A percentile compares a stretch with the other conserved stretches of the same genome.
phyloP scores from a whole-genome alignment of 192 early-diverging fungal species.

The Kickxella alabastrina region DNA sequence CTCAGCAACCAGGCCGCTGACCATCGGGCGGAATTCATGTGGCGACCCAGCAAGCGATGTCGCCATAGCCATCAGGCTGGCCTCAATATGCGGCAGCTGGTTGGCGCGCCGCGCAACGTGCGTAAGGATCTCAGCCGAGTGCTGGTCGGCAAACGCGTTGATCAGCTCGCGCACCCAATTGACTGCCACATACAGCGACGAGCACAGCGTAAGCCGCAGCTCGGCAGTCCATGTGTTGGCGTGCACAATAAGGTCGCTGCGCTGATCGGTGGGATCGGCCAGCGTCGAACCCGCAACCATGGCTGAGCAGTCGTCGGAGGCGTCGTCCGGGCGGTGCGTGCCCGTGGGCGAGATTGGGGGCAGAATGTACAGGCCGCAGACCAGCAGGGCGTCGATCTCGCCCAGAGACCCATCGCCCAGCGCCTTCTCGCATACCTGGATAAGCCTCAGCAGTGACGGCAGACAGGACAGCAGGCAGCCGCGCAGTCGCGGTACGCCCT shows the following conservation, averaged over 20 bases:
- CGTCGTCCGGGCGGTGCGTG: not conserved
- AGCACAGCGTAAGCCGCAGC: constrained; percentile 28
- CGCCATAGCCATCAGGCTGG: constrained; percentile 18
- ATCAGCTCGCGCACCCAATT: constrained; percentile 67
- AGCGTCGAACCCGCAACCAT: constrained; percentile 17
- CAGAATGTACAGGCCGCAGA: constrained; percentile 55
- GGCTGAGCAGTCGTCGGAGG: constrained; percentile 7
- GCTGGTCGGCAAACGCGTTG: constrained; percentile 60
- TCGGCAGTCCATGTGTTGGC: constrained; percentile 17
- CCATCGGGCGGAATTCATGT: constrained; percentile 24
- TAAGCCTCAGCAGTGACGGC: constrained; percentile 64
- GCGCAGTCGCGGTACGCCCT: constrained; percentile 11
- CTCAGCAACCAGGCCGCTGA: constrained; percentile 30
- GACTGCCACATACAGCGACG: constrained; percentile 27
- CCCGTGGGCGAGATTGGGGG: constrained; percentile 20
- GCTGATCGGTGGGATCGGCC: constrained; percentile 24
- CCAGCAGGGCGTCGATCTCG: constrained; percentile 67
- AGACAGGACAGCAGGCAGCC: constrained; percentile 53
- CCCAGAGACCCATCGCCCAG: constrained; percentile 52
- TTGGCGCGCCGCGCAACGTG: constrained; percentile 37
- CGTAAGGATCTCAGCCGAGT: constrained; percentile 13
- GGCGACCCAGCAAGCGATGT: constrained; percentile 19
- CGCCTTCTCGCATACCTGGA: constrained; percentile 68
- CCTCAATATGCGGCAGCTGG: constrained; percentile 30
- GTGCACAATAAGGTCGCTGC: not conserved